Base-by-base conservation (phyloP, 2,329 filamentous ascomycete genomes). In the Talaromyces sp. region DNA sequence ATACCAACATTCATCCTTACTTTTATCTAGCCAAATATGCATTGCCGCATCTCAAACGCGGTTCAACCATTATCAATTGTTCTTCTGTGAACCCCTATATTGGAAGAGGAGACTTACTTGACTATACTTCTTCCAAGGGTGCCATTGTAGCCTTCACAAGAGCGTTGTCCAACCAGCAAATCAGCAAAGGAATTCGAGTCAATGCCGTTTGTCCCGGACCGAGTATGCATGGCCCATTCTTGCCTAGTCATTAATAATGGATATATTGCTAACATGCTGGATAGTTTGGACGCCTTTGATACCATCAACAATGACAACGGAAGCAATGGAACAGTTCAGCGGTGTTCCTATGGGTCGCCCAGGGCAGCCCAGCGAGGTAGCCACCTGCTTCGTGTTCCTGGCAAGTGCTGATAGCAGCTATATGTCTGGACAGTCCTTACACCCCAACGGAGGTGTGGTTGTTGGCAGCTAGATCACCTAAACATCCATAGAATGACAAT, bases 71-170 rank as follows among this genome's bases (percentile, higher is more conserved):
- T 75, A 92, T 96, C 84, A 95, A 94, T 81, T 93, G 92, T 74
- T 88, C 90, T 52, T 93, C 90, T 37, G 89, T 95, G 74, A 94
- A 94, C 75, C 90, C 89, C 31, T 95, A 94, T 78, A 86, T 93
- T 65, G 91, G 91, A 45, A 89, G 90, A 1, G 89, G 89, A 0
- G 91, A 94, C 71, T 84, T 94, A 1, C 85, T 95, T 58, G 91
- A 95, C 77, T 94, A 95, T 80, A 93, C 90, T 0, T 87, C 89
- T 1, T 92, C 89, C 45, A 81, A 81, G 68, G 91, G 90, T 41
- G 91, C 90, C 62, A 89, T 95, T 69, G 79, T 94, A 3, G 85
- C 91, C 2, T 95, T 95, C 78, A 94, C 91, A 0, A 87, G 91
- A 41, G 90, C 85, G 0, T 80, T 95, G 27, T 89, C 87, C 66